Conservation (phyloP, 2,329 filamentous ascomycete species). For the Neopestalotiopsis rosae region DNA sequence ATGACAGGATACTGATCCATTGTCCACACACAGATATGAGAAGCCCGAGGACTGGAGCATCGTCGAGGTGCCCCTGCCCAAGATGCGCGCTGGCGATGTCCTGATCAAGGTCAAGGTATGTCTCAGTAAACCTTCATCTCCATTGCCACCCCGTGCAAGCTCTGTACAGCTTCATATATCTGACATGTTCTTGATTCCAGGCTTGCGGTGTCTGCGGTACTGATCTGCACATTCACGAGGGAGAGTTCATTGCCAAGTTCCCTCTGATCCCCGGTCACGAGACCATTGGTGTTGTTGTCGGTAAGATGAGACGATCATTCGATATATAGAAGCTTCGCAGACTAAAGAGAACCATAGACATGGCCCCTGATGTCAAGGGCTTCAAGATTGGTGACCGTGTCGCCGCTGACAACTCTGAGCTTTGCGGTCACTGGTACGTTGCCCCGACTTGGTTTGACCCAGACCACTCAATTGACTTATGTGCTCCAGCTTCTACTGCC, state of each 20-base stretch:
- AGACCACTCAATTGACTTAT: conserved; percentile 20
- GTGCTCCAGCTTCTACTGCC: conserved; percentile 65
- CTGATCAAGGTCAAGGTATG: conserved; percentile 69
- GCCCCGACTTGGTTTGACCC: neutral
- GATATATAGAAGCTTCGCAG: neutral
- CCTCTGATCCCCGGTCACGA: conserved; percentile 73
- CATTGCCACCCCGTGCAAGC: neutral
- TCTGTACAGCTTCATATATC: conserved; percentile 24
- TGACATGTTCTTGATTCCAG: conserved; percentile 12
- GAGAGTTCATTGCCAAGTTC: conserved; percentile 69
- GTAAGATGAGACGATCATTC: conserved; percentile 24
- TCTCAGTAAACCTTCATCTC: neutral
- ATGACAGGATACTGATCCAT: conserved; percentile 25
- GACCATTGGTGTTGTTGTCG: conserved; percentile 69
- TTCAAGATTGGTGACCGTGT: conserved; percentile 69
- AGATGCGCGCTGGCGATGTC: conserved; percentile 63
- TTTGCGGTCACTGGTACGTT: conserved; percentile 66
- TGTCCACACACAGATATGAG: conserved; percentile 54
- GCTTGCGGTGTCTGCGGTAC: conserved; percentile 42
- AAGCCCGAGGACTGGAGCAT: conserved; percentile 66
- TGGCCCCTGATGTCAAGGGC: conserved; percentile 57
- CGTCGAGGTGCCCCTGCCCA: conserved; percentile 66
- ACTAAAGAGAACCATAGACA: conserved; percentile 27
- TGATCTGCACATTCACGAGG: conserved; percentile 66
- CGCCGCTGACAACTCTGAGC: conserved; percentile 67